phyloP scores from a whole-genome alignment of 176 grass and related monocot genomes.

The Oryza glaberrima region DNA sequence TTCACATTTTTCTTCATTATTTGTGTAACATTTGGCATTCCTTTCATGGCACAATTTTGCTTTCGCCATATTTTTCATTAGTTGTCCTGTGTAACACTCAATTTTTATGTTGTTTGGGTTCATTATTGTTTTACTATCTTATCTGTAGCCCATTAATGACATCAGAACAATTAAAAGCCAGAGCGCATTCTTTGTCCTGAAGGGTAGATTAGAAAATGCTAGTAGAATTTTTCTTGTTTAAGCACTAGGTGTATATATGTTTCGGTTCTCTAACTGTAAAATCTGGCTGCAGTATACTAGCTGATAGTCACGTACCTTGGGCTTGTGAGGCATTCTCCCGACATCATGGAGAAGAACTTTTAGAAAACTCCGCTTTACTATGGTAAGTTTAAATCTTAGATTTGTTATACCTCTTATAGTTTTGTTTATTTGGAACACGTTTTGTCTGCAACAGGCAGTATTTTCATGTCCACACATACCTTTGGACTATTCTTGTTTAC shows the following conservation, averaged over 20 bases:
- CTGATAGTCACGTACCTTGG: constrained; percentile 77
- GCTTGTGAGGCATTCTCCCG: constrained; percentile 73
- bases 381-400: constrained; percentile 32
- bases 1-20: neutral
- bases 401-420: neutral
- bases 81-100: neutral
- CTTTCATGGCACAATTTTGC: too few species aligned
- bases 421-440: neutral
- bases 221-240: neutral
- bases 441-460: neutral
- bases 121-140: neutral
- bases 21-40: too few species aligned
- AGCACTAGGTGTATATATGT: constrained; percentile 10
- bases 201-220: neutral
- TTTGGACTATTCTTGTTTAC: neutral
- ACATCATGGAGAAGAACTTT: constrained; percentile 64
- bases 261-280: constrained; percentile 21
- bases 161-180: neutral
- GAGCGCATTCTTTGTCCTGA: constrained; percentile 5
- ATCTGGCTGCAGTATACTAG: constrained; percentile 56
- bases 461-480: neutral
- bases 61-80: neutral
- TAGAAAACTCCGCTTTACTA: constrained; percentile 49
- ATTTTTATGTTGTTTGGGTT: neutral
- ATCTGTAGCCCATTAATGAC: neutral